Evolutionary conservation across 345 rosid genomes (phyloP).

Genomic region (Gossypium ekmanianum): DNA sequence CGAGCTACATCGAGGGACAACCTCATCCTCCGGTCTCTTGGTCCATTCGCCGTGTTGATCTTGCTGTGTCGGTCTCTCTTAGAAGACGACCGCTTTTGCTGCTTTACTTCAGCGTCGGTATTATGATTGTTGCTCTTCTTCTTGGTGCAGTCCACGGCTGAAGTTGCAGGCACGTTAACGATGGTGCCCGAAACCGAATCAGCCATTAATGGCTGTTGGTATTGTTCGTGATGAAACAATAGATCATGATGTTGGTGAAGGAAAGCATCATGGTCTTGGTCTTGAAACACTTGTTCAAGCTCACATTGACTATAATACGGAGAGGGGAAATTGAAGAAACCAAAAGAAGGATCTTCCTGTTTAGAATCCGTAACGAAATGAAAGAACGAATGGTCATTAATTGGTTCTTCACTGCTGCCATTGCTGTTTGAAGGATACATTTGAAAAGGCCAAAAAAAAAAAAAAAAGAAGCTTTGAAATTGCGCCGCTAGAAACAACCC

Average conservation of each 20-base stretch:
- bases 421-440: conserved; percentile 43
- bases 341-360: conserved; percentile 32
- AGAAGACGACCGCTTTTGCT: conserved; percentile 4
- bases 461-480: neutral
- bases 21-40: conserved; percentile 82
- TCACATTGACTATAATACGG: conserved; percentile 37
- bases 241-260: conserved; percentile 29
- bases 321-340: conserved; percentile 45
- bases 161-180: conserved; percentile 22
- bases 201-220: conserved; percentile 11
- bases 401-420: conserved; percentile 29
- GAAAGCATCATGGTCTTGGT: conserved; percentile 26
- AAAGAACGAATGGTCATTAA: conserved; percentile 27
- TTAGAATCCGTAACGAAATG: conserved; percentile 20
- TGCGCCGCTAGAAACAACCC: conserved; percentile 24
- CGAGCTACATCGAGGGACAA: conserved; percentile 70
- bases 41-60: conserved; percentile 74
- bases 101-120: neutral
- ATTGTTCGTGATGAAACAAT: conserved; percentile 19
- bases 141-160: neutral
- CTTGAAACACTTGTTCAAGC: conserved; percentile 10
- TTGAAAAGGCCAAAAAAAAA: neutral
- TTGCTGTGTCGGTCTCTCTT: conserved; percentile 86
- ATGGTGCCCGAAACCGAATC: conserved; percentile 24
- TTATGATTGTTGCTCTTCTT: neutral